Conservation (phyloP, 805 yeast species). For the Scheffersomyces spartinae region DNA sequence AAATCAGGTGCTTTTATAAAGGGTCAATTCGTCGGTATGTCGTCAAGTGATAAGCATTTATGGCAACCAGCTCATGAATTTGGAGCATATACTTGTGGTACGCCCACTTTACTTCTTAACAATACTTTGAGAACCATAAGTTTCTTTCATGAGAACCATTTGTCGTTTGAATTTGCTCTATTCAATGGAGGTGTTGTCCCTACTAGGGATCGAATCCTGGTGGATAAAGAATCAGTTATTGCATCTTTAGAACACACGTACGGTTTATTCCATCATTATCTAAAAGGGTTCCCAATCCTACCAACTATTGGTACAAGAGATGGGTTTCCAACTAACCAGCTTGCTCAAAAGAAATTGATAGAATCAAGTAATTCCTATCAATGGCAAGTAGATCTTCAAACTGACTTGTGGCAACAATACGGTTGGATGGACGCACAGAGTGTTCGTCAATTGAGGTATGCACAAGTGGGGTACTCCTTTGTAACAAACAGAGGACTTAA, state of each 20-base stretch:
- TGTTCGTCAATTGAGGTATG: slow-evolving; percentile 1
- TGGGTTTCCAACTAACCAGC: slow-evolving; percentile 1
- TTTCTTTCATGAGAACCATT: slow-evolving; percentile 3
- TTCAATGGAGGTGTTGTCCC: slow-evolving; percentile 2
- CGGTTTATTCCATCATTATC: slow-evolving; percentile 1
- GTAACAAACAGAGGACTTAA: slow-evolving; percentile 6
- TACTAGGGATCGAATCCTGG: slow-evolving; percentile 1
- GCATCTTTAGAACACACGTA: background rate
- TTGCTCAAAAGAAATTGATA: slow-evolving; percentile 1
- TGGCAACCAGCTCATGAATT: slow-evolving; percentile 4
- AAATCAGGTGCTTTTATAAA: slow-evolving; percentile 6
- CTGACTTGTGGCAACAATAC: slow-evolving; percentile 3
- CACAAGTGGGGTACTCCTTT: slow-evolving; percentile 2
- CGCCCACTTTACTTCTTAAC: slow-evolving; percentile 3
- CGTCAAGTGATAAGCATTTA: background rate
- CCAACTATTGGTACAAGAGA: slow-evolving; percentile 4
- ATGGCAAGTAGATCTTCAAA: slow-evolving; percentile 1
- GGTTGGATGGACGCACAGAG: slow-evolving; percentile 2
- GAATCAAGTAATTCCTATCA: background rate
- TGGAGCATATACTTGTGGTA: slow-evolving; percentile 4
- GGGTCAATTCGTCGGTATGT: slow-evolving; percentile 6
- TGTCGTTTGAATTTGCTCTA: slow-evolving; percentile 2
- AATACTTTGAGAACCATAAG: slow-evolving; percentile 2
- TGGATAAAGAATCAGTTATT: background rate
- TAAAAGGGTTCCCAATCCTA: slow-evolving; percentile 1